Evolutionary conservation across 2,329 filamentous ascomycete species (phyloP).

Genomic region (Blumeriella jaapii): DNA sequence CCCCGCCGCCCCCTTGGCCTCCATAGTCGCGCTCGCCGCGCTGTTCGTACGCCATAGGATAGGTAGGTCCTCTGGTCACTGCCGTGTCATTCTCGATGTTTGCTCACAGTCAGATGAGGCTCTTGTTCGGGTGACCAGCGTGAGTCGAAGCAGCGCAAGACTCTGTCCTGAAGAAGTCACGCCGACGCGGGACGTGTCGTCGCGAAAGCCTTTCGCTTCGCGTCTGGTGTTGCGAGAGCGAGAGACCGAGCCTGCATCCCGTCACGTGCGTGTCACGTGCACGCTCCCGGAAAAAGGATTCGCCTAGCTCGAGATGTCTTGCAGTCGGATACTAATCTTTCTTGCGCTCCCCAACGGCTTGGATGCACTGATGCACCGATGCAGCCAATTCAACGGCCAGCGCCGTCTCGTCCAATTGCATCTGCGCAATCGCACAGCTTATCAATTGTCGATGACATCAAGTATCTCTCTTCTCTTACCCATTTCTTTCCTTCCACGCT

Average conservation of each 20-base stretch:
- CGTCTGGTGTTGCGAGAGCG: no score
- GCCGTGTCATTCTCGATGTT: slow-evolving; percentile 16
- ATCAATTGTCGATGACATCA: not conserved
- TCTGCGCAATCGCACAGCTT: not conserved
- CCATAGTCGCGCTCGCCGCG: slow-evolving; percentile 26
- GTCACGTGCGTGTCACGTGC: no score
- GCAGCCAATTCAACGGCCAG: not conserved
- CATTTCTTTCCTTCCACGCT: no score
- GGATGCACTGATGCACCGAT: not conserved
- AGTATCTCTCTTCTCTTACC: not conserved
- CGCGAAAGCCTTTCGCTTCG: slow-evolving; percentile 5
- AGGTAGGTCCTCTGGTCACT: no score
- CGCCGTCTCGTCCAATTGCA: slow-evolving; percentile 2
- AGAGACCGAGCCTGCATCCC: no score
- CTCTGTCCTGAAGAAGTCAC: slow-evolving; percentile 5
- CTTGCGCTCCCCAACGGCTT: slow-evolving; percentile 2
- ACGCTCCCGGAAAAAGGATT: no score
- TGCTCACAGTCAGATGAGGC: slow-evolving; percentile 7
- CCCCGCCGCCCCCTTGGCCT: slow-evolving; percentile 11
- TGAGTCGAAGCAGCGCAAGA: slow-evolving; percentile 5
- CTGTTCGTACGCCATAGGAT: slow-evolving; percentile 28
- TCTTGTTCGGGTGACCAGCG: slow-evolving; percentile 3
- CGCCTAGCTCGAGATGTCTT: slow-evolving; percentile 1
- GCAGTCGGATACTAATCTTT: not conserved
- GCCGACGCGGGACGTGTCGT: slow-evolving; percentile 5